Conservation (phyloP, 1,284 basidiomycete species). For the Ustilago vetiveriae region DNA sequence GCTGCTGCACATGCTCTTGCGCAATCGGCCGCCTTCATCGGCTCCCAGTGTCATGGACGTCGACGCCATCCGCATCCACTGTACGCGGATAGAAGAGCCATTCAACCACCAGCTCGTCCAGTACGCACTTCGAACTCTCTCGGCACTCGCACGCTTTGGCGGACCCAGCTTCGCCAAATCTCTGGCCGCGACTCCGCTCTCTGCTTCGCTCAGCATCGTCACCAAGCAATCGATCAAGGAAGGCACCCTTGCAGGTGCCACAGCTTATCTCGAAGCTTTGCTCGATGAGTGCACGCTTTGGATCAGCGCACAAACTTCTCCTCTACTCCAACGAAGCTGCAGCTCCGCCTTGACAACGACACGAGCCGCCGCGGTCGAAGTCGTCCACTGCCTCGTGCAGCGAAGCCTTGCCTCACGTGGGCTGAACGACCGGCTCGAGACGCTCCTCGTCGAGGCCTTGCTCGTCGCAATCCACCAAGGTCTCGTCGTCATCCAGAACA, state of each 20-base stretch:
- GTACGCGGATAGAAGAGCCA: slow-evolving; percentile 74
- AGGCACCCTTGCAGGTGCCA: slow-evolving; percentile 6
- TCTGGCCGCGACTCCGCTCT: slow-evolving; percentile 20
- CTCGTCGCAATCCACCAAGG: slow-evolving; percentile 75
- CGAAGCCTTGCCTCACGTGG: slow-evolving; percentile 78
- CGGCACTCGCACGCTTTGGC: slow-evolving; percentile 83
- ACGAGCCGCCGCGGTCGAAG: slow-evolving; percentile 78
- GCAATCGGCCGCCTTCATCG: slow-evolving; percentile 7
- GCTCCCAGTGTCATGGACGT: slow-evolving; percentile 2
- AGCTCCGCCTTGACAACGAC: slow-evolving; percentile 67
- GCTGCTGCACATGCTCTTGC: slow-evolving; percentile 43
- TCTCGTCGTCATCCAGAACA: slow-evolving; percentile 71
- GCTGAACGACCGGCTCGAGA: slow-evolving; percentile 72
- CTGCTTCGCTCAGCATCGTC: slow-evolving; percentile 21
- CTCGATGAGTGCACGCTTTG: slow-evolving; percentile 35
- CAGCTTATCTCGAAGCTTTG: slow-evolving; percentile 34
- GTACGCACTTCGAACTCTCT: slow-evolving; percentile 76
- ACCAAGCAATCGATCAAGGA: slow-evolving; percentile 20
- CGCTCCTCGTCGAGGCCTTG: slow-evolving; percentile 78
- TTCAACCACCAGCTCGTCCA: slow-evolving; percentile 80
- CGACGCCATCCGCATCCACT: slow-evolving; percentile 8
- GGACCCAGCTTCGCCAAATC: slow-evolving; percentile 79
- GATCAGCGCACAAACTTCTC: slow-evolving; percentile 28
- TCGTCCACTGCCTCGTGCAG: slow-evolving; percentile 82
- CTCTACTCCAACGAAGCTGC: slow-evolving; percentile 3